Base-by-base conservation (phyloP, 768 basidiomycete genomes). In the Hemileccinum impolitum region DNA sequence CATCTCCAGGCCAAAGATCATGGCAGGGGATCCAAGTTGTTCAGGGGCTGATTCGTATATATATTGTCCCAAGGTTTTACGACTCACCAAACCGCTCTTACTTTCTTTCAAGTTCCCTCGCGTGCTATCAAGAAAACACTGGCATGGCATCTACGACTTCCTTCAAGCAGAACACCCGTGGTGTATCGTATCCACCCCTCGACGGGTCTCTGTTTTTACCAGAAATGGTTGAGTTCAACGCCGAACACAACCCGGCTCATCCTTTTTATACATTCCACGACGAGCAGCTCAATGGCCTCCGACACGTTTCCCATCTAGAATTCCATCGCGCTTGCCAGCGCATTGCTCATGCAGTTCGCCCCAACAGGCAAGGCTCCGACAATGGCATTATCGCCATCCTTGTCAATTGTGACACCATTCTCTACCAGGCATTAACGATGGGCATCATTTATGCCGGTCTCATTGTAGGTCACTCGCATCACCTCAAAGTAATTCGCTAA, bases 241-340 rank as follows among this genome's bases (percentile, higher is more conserved):
- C 57, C n/a, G 47, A 61, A 31, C 57, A 69, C 42, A 74, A 74
- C 45, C 60, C 74, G 0, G 45, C 58, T 4, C 55, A 52, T 7
- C 57, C 69, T 2, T 52, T 69, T 11, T 75, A 59, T 39, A 53
- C 60, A 10, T 77, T 66, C 36, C 41, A 62, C 10, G 63, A 66
- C 28, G 56, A 51, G 26, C 47, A 48, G 1, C 48, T 25, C 19
- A 39, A 61, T 5, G 36, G 12, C 2, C 50, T 66, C 12, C 60
- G 62, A 7, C 47, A 54, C 25, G 67, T 79, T 25, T 65, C 71
- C 6, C 68, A 70, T 43, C 47, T 74, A 8, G 75, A 79, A 45
- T 79, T 77, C 53, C 69, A 65, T 15, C 70, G 71, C 10, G 77
- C 76, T 9, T 68, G 66, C 36, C 71, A 78, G 48, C 70, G 75